Conservation (phyloP, 1,284 basidiomycete species). For the Heliocybe sulcata region DNA sequence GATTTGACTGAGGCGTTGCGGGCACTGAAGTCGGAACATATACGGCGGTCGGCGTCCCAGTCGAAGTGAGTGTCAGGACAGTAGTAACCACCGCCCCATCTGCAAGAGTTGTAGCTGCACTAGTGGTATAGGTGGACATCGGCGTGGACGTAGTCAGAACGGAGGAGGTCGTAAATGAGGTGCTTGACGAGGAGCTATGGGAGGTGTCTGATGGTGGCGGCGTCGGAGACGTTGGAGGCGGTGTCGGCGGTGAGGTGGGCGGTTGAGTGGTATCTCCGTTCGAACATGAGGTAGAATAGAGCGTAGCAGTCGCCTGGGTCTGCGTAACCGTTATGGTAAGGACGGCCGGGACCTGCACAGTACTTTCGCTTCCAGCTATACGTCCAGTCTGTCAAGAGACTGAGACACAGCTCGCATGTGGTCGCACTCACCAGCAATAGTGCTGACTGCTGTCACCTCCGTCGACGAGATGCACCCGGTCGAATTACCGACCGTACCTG, state of each 20-base stretch:
- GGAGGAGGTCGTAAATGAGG: background rate
- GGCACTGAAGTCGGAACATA: background rate
- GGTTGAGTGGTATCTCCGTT: background rate
- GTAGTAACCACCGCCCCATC: background rate
- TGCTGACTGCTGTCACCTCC: conserved; percentile 18
- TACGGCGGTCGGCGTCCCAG: background rate
- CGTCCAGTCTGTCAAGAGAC: background rate
- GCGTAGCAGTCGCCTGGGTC: conserved; percentile 27
- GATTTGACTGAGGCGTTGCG: background rate
- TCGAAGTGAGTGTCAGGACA: background rate
- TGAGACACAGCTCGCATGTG: background rate
- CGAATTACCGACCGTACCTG: conserved; percentile 17
- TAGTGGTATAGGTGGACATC: background rate
- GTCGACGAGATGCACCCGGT: conserved; percentile 17
- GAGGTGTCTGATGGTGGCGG: background rate
- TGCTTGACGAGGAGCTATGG: background rate
- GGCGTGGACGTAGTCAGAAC: background rate
- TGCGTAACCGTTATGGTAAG: conserved; percentile 22
- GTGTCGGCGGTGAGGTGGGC: background rate
- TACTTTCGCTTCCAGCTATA: conserved; percentile 21
- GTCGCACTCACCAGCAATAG: conserved; percentile 22
- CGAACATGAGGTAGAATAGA: conserved; percentile 26
- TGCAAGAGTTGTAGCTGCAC: background rate
- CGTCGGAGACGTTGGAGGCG: background rate
- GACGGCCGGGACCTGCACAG: conserved; percentile 26